These are phyloP conservation scores for Vigna angularis DNA, from an alignment of 306 rosid genomes.

Conservation along the genomic window DNA sequence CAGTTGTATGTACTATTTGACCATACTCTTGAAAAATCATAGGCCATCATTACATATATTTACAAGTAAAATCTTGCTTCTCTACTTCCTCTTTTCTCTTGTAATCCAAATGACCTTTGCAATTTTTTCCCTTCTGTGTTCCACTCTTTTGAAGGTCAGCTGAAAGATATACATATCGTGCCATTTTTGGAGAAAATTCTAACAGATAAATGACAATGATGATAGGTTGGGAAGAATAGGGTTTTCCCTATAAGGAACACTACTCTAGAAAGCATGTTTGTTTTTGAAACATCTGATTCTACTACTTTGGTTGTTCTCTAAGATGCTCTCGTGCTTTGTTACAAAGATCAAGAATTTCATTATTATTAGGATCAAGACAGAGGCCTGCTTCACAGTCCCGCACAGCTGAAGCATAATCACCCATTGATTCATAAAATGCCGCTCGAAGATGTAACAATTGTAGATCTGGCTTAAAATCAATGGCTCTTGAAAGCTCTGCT, in stretches of 20 bases:
- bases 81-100: slow-evolving; percentile 51
- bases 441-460: slow-evolving; percentile 92
- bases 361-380: slow-evolving; percentile 76
- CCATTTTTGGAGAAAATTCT: slow-evolving; percentile 41
- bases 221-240: slow-evolving; percentile 47
- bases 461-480: slow-evolving; percentile 77
- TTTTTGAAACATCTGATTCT: slow-evolving; percentile 32
- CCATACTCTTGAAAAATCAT: slow-evolving; percentile 50
- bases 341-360: slow-evolving; percentile 70
- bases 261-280: slow-evolving; percentile 26
- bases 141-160: slow-evolving; percentile 39
- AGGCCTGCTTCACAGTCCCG: slow-evolving; percentile 90
- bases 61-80: slow-evolving; percentile 69
- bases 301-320: slow-evolving; percentile 58
- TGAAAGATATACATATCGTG: slow-evolving; percentile 40
- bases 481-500: slow-evolving; percentile 75
- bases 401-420: slow-evolving; percentile 60
- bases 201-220: slow-evolving; percentile 28
- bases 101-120: slow-evolving; percentile 45
- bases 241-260: slow-evolving; percentile 39
- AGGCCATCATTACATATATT: slow-evolving; percentile 55
- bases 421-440: slow-evolving; percentile 81
- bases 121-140: slow-evolving; percentile 40
- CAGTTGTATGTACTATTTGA: slow-evolving; percentile 50
- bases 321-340: slow-evolving; percentile 56